These are phyloP conservation scores for Pholiota microspora DNA, from an alignment of 768 basidiomycete genomes.

Conservation along the genomic window DNA sequence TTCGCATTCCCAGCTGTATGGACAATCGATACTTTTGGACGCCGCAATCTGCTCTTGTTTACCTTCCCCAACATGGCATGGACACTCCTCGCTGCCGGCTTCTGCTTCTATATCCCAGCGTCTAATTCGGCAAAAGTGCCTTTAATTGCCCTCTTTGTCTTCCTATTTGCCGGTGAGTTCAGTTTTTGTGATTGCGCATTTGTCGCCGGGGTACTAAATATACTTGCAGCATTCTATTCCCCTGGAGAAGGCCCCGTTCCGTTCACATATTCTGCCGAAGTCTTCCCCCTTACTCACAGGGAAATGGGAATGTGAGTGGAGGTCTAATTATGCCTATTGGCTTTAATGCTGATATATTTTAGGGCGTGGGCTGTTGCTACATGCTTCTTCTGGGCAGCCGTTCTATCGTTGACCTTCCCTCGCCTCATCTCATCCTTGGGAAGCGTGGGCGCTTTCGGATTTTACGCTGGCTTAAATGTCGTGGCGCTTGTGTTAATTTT, in stretches of 20 bases:
- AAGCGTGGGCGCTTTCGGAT: conserved; percentile 49
- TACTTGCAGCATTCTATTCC: conserved; percentile 60
- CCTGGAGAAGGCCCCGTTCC: conserved; percentile 91
- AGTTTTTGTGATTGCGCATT: neutral
- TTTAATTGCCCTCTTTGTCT: conserved; percentile 40
- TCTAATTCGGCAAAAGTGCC: conserved; percentile 37
- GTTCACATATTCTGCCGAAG: conserved; percentile 89
- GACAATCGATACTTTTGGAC: conserved; percentile 72
- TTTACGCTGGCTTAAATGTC: conserved; percentile 53
- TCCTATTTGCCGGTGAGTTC: conserved; percentile 38
- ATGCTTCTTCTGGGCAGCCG: conserved; percentile 49
- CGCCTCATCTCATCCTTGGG: conserved; percentile 47
- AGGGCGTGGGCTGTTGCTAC: conserved; percentile 58
- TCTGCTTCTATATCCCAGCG: conserved; percentile 56
- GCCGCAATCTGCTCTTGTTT: conserved; percentile 71
- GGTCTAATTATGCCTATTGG: conserved; percentile 25
- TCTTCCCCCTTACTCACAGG: conserved; percentile 81
- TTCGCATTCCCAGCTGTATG: conserved; percentile 69
- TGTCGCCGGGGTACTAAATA: neutral
- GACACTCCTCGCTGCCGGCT: conserved; percentile 72
- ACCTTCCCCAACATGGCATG: conserved; percentile 84
- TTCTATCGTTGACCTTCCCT: conserved; percentile 61
- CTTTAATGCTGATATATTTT: conserved; percentile 8
- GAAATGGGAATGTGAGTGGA: conserved; percentile 54
- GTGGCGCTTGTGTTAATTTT: conserved; percentile 55